Evolutionary conservation across 1,284 basidiomycete genomes (phyloP).

Genomic region (Melanopsichium pennsylvanicum): DNA sequence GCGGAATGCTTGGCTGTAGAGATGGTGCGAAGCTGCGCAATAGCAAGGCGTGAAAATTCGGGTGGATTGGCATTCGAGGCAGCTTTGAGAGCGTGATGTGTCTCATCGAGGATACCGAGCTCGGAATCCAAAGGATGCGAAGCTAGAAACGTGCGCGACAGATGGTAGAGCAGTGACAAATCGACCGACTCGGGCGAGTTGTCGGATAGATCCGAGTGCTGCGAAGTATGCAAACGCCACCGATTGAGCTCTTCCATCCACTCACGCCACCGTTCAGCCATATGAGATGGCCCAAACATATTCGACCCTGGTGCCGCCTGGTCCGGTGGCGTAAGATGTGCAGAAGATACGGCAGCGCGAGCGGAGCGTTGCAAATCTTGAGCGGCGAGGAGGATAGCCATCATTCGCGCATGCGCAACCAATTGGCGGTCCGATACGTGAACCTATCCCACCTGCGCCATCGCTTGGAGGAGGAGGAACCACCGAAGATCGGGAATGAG

Average conservation of each 20-base stretch:
- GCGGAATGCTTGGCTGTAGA: slow-evolving; percentile 51
- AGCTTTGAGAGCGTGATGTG: slow-evolving; percentile 27
- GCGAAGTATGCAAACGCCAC: slow-evolving; percentile 45
- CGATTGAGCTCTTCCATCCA: slow-evolving; percentile 48
- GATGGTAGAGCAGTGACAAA: slow-evolving; percentile 43
- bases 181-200: slow-evolving; percentile 34
- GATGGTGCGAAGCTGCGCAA: slow-evolving; percentile 47
- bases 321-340: slow-evolving; percentile 5
- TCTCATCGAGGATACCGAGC: slow-evolving; percentile 42
- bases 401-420: slow-evolving; percentile 52
- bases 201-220: slow-evolving; percentile 43
- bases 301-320: slow-evolving; percentile 1
- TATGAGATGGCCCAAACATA: slow-evolving; percentile 17
- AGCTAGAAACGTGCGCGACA: slow-evolving; percentile 44
- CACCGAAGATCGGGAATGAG: slow-evolving; percentile 13
- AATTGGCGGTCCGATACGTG: slow-evolving; percentile 51
- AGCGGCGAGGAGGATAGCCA: slow-evolving; percentile 50
- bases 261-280: slow-evolving; percentile 44
- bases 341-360: slow-evolving; percentile 10
- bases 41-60: slow-evolving; percentile 27
- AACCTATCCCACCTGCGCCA: slow-evolving; percentile 28
- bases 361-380: slow-evolving; percentile 42
- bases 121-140: slow-evolving; percentile 43
- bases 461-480: slow-evolving; percentile 12
- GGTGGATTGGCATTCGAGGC: slow-evolving; percentile 29